phyloP scores from a whole-genome alignment of 768 basidiomycete species.

The Suillus weaverae region DNA sequence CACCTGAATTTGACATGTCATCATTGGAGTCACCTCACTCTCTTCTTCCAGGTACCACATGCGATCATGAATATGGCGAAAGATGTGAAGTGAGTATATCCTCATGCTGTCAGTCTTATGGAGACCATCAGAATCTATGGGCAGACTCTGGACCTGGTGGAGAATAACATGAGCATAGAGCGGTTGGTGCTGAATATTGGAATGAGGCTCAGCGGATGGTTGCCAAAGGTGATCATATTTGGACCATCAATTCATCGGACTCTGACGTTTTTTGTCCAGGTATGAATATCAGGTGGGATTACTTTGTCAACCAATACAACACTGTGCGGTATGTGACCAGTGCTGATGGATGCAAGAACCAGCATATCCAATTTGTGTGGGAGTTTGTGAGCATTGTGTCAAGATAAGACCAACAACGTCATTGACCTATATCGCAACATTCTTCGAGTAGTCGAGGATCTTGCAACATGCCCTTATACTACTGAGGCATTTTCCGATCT shows the following conservation, averaged over 20 bases:
- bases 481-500: constrained; percentile 79
- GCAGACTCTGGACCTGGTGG: constrained; percentile 90
- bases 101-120: constrained; percentile 97
- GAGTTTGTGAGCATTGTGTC: constrained; percentile 95
- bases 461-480: constrained; percentile 84
- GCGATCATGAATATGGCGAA: constrained; percentile 95
- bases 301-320: constrained; percentile 94
- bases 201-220: constrained; percentile 95
- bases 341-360: constrained; percentile 77
- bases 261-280: constrained; percentile 45
- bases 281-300: constrained; percentile 95
- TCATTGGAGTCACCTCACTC: constrained; percentile 2
- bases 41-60: constrained; percentile 85
- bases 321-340: constrained; percentile 70
- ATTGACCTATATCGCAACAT: constrained; percentile 92
- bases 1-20: constrained; percentile 5
- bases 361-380: constrained; percentile 91
- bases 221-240: constrained; percentile 60
- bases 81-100: constrained; percentile 97
- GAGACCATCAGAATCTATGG: constrained; percentile 98
- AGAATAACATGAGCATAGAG: constrained; percentile 87
- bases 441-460: constrained; percentile 78
- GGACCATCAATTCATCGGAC: neutral
- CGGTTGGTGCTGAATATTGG: constrained; percentile 91
- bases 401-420: constrained; percentile 95